Conservation (phyloP, 2,329 filamentous ascomycete genomes). For the Pezizomycotina sp. region DNA sequence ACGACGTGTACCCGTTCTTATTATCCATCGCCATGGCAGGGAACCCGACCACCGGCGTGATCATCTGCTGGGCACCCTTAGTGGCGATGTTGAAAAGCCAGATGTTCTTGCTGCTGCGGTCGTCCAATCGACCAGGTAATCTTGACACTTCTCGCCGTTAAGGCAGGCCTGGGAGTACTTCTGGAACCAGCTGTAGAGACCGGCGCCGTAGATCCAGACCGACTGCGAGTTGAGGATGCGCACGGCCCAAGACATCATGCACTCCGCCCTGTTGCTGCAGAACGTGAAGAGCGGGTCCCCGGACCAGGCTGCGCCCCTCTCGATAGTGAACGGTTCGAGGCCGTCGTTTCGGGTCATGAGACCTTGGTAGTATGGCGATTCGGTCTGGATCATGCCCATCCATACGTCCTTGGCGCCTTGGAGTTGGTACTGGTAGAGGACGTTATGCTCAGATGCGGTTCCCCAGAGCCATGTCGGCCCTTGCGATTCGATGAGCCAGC, state of each 20-base stretch:
- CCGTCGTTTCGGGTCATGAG: neutral
- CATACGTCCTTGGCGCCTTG: slow-evolving; percentile 35
- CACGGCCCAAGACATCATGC: slow-evolving; percentile 28
- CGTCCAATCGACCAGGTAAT: too few relatives aligned
- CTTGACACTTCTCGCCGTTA: slow-evolving; percentile 5
- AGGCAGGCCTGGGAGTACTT: slow-evolving; percentile 45
- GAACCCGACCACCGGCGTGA: slow-evolving; percentile 17
- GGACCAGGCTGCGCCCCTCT: too few relatives aligned
- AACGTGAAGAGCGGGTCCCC: slow-evolving; percentile 32
- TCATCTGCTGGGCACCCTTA: slow-evolving; percentile 14
- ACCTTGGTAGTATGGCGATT: slow-evolving; percentile 37
- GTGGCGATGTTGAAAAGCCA: slow-evolving; percentile 18
- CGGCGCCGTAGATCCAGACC: slow-evolving; percentile 20
- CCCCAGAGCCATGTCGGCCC: slow-evolving; percentile 31
- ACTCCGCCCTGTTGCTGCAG: slow-evolving; percentile 25
- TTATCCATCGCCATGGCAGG: slow-evolving; percentile 1
- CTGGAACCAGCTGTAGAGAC: slow-evolving; percentile 26
- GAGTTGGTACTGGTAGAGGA: slow-evolving; percentile 39
- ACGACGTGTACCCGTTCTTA: slow-evolving; percentile 8
- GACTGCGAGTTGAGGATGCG: slow-evolving; percentile 22
- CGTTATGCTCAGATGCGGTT: slow-evolving; percentile 36
- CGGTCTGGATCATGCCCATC: slow-evolving; percentile 36
- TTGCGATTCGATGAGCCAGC: slow-evolving; percentile 27
- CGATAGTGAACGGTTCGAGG: neutral
- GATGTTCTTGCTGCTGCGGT: too few relatives aligned